Evolutionary conservation across 139 green algal species (phyloP).

Genomic region (Choricystis sp.): DNA sequence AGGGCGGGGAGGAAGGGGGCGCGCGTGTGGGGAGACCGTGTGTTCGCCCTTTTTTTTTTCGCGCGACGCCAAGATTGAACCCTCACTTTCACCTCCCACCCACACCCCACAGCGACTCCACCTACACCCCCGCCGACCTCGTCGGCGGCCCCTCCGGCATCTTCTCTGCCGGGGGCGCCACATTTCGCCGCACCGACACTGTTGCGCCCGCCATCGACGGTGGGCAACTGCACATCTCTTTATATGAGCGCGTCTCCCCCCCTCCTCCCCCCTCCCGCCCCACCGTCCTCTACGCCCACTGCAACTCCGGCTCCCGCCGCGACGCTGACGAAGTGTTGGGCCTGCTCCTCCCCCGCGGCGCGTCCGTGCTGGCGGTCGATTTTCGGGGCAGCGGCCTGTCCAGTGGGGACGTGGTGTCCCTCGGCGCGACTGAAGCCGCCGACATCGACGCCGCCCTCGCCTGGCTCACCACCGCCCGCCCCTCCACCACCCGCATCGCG

Average conservation of each 20-base stretch:
- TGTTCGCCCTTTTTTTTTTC: no score
- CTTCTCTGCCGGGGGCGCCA: slow-evolving; percentile 26
- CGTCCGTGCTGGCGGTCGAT: slow-evolving; percentile 72
- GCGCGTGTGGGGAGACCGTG: no score
- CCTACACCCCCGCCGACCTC: slow-evolving; percentile 34
- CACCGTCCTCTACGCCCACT: slow-evolving; percentile 83
- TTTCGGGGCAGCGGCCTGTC: slow-evolving; percentile 76
- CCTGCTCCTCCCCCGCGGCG: slow-evolving; percentile 47
- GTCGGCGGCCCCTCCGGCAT: slow-evolving; percentile 23
- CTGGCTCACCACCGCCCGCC: slow-evolving; percentile 28
- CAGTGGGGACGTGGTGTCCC: slow-evolving; percentile 76
- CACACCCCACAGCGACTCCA: slow-evolving; percentile 23
- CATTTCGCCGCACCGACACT: slow-evolving; percentile 34
- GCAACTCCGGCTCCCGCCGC: slow-evolving; percentile 67
- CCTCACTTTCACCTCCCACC: neutral
- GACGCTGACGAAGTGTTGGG: slow-evolving; percentile 69
- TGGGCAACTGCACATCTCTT: neutral
- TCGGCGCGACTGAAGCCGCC: slow-evolving; percentile 69
- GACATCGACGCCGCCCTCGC: slow-evolving; percentile 53
- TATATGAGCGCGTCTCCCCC: neutral
- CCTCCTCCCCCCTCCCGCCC: slow-evolving; percentile 16
- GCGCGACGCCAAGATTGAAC: neutral
- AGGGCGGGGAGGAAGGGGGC: no score
- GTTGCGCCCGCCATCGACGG: neutral
- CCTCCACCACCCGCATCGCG: slow-evolving; percentile 48